phyloP scores from a whole-genome alignment of 805 yeast species.

The Grigorovia transvaalensis region DNA sequence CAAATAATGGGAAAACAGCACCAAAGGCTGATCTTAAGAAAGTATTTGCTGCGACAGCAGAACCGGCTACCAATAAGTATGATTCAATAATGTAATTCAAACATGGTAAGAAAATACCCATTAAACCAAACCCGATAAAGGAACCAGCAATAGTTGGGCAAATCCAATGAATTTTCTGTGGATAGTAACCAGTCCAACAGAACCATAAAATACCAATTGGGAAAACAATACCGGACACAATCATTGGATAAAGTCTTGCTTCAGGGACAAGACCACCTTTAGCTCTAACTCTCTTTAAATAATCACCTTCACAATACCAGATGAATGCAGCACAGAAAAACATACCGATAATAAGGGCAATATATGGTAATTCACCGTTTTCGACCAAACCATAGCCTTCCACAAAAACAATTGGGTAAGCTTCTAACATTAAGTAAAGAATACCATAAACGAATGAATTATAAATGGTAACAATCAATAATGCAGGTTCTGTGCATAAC shows the following conservation, averaged over 20 bases:
- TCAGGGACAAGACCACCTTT: conserved; percentile 65
- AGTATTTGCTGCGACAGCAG: conserved; percentile 68
- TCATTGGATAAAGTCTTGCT: conserved; percentile 67
- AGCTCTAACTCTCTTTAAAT: conserved; percentile 35
- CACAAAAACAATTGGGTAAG: conserved; percentile 62
- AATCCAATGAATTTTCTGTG: conserved; percentile 63
- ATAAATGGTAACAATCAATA: conserved; percentile 57
- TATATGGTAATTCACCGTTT: conserved; percentile 61
- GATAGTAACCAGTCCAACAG: conserved; percentile 79
- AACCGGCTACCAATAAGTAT: conserved; percentile 63
- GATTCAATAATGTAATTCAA: conserved; percentile 65
- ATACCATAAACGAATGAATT: conserved; percentile 76
- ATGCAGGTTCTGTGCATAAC: conserved; percentile 62
- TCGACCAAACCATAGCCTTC: conserved; percentile 46
- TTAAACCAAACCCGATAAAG: conserved; percentile 57
- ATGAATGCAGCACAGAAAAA: conserved; percentile 39
- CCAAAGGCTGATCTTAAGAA: conserved; percentile 60
- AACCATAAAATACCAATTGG: conserved; percentile 79
- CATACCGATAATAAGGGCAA: conserved; percentile 65
- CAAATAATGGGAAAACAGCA: conserved; percentile 64
- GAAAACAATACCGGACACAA: conserved; percentile 59
- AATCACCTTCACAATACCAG: conserved; percentile 42
- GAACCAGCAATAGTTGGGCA: conserved; percentile 62
- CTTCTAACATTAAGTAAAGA: conserved; percentile 60
- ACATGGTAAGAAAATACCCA: conserved; percentile 57